Evolutionary conservation across 306 rosid genomes (phyloP), one percentile per base, ranked within the genome.

Genomic region (Cicer pinnatifidum): DNA sequence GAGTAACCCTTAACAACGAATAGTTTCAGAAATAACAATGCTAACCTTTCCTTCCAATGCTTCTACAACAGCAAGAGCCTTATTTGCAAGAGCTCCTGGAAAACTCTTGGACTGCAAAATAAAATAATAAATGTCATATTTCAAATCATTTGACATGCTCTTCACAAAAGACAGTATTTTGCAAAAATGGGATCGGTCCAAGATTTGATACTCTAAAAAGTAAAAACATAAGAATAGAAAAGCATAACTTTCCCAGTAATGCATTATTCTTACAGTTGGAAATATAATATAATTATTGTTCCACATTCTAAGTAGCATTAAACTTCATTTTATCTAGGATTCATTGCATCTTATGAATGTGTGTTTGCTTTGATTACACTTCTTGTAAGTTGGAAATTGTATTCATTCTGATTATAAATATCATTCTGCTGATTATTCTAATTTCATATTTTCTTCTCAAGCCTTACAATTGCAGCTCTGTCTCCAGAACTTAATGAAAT

Each of bases 31-130:
- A 11, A 48, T 71, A 13, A 50, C 76, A 78, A 56, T 73, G 74
- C 88, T 28, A 57, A 94, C 99, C 99, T 91, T 94, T 82, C 99
- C 99, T 82, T 91, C 99, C 83, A 94, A 86, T 69, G 97, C 94
- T 75, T 94, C 99, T 77, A 85, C 88, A 39, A 81, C 90, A 2
- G 83, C 77, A 63, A 91, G 84, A 67, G 97, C 95, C 83, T 82
- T 88, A 16, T 64, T 87, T 20, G 89, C 84, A 72, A 94, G 89
- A 74, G 86, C 80, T 83, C 93, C 89, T 8, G 89, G 96, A 66
- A 94, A 88, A 83, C 84, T 85, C 84, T 87, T 88, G 1, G 88
- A 89, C 99, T 94, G 83, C 80, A 84, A 85, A 46, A 53, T 56
- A 71, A 66, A 44, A 62, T 52, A 69, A 71, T 57, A 71, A 63